These are phyloP conservation scores for Lactarius pseudohatsudake DNA, from an alignment of 768 basidiomycete genomes.

Conservation along the genomic window DNA sequence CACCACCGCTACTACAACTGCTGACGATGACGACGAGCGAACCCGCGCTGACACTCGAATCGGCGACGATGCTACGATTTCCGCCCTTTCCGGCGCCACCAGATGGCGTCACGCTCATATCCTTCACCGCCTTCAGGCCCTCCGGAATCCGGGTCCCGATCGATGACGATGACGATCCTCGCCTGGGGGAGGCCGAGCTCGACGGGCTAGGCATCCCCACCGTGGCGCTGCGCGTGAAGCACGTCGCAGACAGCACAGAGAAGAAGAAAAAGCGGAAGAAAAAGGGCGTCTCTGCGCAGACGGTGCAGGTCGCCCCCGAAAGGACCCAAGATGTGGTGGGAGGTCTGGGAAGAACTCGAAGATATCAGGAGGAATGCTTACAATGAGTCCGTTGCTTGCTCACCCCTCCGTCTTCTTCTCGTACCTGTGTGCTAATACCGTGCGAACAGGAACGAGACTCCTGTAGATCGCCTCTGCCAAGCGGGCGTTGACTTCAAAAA, in stretches of 20 bases:
- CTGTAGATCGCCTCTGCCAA: slow-evolving; percentile 56
- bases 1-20: not conserved
- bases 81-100: slow-evolving; percentile 52
- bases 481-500: slow-evolving; percentile 58
- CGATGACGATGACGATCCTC: slow-evolving; percentile 35
- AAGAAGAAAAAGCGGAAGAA: slow-evolving; percentile 54
- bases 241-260: slow-evolving; percentile 56
- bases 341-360: slow-evolving; percentile 70
- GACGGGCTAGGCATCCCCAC: slow-evolving; percentile 72
- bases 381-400: slow-evolving; percentile 48
- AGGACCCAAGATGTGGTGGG: slow-evolving; percentile 55
- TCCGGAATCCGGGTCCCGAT: slow-evolving; percentile 54
- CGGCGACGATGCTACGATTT: slow-evolving; percentile 35
- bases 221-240: slow-evolving; percentile 50
- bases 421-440: not conserved
- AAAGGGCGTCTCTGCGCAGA: slow-evolving; percentile 38
- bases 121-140: slow-evolving; percentile 59
- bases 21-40: not conserved
- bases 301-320: slow-evolving; percentile 28
- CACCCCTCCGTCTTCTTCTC: slow-evolving; percentile 31
- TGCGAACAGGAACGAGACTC: slow-evolving; percentile 41
- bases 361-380: slow-evolving; percentile 42
- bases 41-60: slow-evolving; percentile 4
- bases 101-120: slow-evolving; percentile 47
- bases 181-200: slow-evolving; percentile 46